Base-by-base conservation (phyloP, 2,329 filamentous ascomycete genomes). In the Juglanconis sp. region DNA sequence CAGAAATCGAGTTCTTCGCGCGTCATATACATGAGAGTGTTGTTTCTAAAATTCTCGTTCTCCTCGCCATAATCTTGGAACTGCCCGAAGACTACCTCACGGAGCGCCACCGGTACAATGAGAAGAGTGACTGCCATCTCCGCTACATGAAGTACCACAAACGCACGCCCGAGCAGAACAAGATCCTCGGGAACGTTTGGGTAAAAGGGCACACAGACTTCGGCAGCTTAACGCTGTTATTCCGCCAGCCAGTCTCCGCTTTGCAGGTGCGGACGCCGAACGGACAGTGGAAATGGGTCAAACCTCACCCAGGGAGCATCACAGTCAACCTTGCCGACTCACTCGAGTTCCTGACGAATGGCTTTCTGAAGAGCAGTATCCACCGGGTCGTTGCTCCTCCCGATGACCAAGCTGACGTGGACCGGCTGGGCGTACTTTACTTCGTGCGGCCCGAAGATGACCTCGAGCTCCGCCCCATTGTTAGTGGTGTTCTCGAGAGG, bases 101-200 rank as follows among this genome's bases (percentile, higher is more conserved):
- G 17, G 76, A 76, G 6, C 74, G 78, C 51, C 83, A 86, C 66
- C 72, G 72, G 5, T 86, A 84, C 62, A 73, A 81, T 2, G 72
- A 77, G 36, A 73, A 77, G 15, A 79, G 79, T 48, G 82, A 85
- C 53, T 79, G 82, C 60, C 81, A 84, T 63, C 73, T 84, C 11
- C 79, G 83, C 7, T 84, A 83, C 68, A 84, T 84, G 81, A 74
- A 77, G 52, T 84, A 84, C 64, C 74, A 76, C 34, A 72, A 76
- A 0, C 76, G 81, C 7, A 71, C 72, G 0, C 65, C 72, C 15
- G 74, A 75, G 6, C 74, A 78, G 31, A 79, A 77, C 67, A 63
- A 58, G n/a, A 61, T 53, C 35, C 64, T 68, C 15, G 59, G 65
- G 30, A 66, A 69, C 40, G 69, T 62, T 1, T 71, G 67, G 68